Evolutionary conservation across 257 asterid genomes (phyloP).

Genomic region (Solanum virginianum): DNA sequence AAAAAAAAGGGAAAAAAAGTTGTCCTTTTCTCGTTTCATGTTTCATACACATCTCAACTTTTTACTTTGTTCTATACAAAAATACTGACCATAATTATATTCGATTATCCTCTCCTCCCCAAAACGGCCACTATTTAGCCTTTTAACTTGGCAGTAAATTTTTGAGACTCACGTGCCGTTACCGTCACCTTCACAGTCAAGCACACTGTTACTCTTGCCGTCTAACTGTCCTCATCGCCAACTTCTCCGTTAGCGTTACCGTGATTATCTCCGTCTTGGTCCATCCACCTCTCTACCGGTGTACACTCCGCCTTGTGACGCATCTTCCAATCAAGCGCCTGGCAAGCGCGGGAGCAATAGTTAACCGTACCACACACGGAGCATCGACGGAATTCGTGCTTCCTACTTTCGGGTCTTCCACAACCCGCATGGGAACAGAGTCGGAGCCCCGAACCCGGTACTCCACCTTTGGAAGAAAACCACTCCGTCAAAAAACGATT

Average conservation of each 20-base stretch:
- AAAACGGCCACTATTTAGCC: conserved; percentile 22
- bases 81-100: neutral
- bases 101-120: neutral
- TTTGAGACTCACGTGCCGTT: conserved; percentile 44
- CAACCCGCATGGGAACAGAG: conserved; percentile 77
- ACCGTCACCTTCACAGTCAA: conserved; percentile 45
- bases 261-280: conserved; percentile 15
- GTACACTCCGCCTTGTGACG: conserved; percentile 76
- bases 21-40: neutral
- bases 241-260: conserved; percentile 11
- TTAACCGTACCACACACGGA: conserved; percentile 84
- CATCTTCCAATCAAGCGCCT: conserved; percentile 91
- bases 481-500: conserved; percentile 62
- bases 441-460: conserved; percentile 47
- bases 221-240: conserved; percentile 13
- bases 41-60: neutral
- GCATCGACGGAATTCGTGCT: conserved; percentile 84
- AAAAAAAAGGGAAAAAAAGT: neutral
- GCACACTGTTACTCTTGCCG: neutral
- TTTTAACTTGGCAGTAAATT: neutral
- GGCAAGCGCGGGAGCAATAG: conserved; percentile 96
- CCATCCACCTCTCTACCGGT: conserved; percentile 41
- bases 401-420: conserved; percentile 81
- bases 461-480: conserved; percentile 25
- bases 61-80: neutral